A percentile compares a stretch with the other conserved stretches of the same genome.
Conservation (phyloP, 352 stramenopile genomes). For the Elongisporangium anandrum region DNA sequence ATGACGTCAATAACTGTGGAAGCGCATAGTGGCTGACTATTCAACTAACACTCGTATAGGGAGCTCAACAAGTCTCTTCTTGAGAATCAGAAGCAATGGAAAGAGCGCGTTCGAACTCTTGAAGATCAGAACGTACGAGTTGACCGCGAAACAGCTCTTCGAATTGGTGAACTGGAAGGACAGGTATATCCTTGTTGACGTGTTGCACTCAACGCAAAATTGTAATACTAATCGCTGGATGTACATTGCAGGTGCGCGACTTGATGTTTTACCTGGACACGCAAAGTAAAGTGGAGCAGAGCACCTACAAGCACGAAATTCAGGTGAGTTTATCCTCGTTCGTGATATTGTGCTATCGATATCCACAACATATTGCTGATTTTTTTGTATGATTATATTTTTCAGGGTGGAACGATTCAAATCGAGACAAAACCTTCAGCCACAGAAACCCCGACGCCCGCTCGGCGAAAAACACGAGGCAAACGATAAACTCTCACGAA, state of each 20-base stretch:
- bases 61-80: constrained; percentile 87
- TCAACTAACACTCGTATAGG: constrained; percentile 15
- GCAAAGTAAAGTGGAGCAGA: constrained; percentile 83
- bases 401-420: constrained; percentile 63
- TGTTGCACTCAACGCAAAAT: background rate
- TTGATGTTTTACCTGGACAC: constrained; percentile 90
- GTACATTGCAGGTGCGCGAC: constrained; percentile 41
- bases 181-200: constrained; percentile 33
- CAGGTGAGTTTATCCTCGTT: constrained; percentile 31
- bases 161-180: constrained; percentile 72
- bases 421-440: constrained; percentile 42
- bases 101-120: constrained; percentile 63
- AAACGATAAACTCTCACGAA: constrained; percentile 10
- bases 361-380: constrained; percentile 1
- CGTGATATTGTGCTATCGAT: constrained; percentile 6
- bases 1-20: background rate
- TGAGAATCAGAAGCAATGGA: constrained; percentile 87
- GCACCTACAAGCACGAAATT: constrained; percentile 74
- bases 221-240: background rate
- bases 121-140: constrained; percentile 63
- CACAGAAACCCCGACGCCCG: constrained; percentile 7
- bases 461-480: constrained; percentile 12
- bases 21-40: background rate
- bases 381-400: background rate
- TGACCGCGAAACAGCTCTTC: constrained; percentile 54